Evolutionary conservation across 2,329 filamentous ascomycete species (phyloP).

Genomic region (Aspergillus tanneri): DNA sequence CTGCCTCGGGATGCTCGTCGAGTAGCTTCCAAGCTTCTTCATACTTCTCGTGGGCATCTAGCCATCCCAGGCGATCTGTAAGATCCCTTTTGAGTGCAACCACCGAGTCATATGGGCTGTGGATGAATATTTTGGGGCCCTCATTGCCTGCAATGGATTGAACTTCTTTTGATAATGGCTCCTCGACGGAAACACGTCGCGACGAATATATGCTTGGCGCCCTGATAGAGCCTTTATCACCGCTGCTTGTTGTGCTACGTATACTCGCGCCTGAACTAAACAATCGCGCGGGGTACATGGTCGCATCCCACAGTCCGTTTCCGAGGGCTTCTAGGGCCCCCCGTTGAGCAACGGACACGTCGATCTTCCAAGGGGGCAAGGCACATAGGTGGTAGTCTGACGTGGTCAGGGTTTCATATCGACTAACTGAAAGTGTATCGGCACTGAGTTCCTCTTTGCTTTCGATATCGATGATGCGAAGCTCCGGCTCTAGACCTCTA

Average conservation of each 20-base stretch:
- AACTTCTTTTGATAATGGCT: constrained; percentile 39
- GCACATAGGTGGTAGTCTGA: constrained; percentile 90
- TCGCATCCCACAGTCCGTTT: constrained; percentile 79
- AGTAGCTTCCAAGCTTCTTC: constrained; percentile 85
- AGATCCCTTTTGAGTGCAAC: constrained; percentile 84
- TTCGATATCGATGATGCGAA: constrained; percentile 84
- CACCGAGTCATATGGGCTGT: constrained; percentile 96
- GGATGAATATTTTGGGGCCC: constrained; percentile 83
- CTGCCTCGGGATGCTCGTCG: constrained; percentile 78
- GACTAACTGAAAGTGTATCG: constrained; percentile 79
- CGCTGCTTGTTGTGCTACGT: constrained; percentile 54
- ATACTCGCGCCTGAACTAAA: constrained; percentile 86
- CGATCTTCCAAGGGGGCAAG: constrained; percentile 71
- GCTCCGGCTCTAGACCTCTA: constrained; percentile 80
- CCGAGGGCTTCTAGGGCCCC: constrained; percentile 76
- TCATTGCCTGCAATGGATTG: constrained; percentile 54
- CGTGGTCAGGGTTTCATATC: constrained; percentile 80
- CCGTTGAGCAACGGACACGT: constrained; percentile 63
- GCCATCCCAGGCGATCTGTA: constrained; percentile 80
- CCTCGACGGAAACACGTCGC: constrained; percentile 49
- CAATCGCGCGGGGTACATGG: constrained; percentile 79
- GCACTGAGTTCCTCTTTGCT: constrained; percentile 82
- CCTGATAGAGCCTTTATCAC: constrained; percentile 58
- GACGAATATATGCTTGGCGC: constrained; percentile 54
- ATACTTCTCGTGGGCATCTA: constrained; percentile 77